phyloP scores from a whole-genome alignment of 345 rosid genomes.

The Acer negundo region DNA sequence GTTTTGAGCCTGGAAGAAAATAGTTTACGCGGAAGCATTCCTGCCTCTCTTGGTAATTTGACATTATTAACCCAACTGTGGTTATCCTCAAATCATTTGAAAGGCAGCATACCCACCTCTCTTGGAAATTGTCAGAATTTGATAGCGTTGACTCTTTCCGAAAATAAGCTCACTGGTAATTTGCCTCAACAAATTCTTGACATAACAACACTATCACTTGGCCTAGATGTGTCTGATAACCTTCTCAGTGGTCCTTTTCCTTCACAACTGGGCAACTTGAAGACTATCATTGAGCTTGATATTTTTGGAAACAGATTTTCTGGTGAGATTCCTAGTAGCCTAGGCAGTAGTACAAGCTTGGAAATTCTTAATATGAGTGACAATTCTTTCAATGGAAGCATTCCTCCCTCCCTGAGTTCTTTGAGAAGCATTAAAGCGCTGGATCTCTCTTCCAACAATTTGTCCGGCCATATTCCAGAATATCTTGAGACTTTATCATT shows the following conservation, averaged over 20 bases:
- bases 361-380: neutral
- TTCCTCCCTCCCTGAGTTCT: slow-evolving; percentile 21
- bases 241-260: slow-evolving; percentile 10
- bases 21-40: slow-evolving; percentile 14
- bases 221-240: slow-evolving; percentile 8
- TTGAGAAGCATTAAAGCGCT: slow-evolving; percentile 12
- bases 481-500: slow-evolving; percentile 7
- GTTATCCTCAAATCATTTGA: neutral
- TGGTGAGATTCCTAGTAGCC: slow-evolving; percentile 16
- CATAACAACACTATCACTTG: slow-evolving; percentile 3
- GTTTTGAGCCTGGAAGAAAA: neutral
- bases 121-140: slow-evolving; percentile 20
- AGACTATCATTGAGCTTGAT: neutral
- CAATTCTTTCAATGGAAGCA: slow-evolving; percentile 13
- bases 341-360: slow-evolving; percentile 13
- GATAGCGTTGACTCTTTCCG: neutral
- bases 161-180: slow-evolving; percentile 17
- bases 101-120: slow-evolving; percentile 24
- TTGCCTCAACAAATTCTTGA: slow-evolving; percentile 11
- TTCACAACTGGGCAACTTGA: slow-evolving; percentile 6
- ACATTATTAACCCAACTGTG: neutral
- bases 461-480: slow-evolving; percentile 13
- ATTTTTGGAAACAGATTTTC: slow-evolving; percentile 5
- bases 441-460: slow-evolving; percentile 20
- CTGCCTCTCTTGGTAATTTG: neutral